These are phyloP conservation scores for Silene uniflora DNA, from an alignment of 148 eudicot species.

Conservation along the genomic window DNA sequence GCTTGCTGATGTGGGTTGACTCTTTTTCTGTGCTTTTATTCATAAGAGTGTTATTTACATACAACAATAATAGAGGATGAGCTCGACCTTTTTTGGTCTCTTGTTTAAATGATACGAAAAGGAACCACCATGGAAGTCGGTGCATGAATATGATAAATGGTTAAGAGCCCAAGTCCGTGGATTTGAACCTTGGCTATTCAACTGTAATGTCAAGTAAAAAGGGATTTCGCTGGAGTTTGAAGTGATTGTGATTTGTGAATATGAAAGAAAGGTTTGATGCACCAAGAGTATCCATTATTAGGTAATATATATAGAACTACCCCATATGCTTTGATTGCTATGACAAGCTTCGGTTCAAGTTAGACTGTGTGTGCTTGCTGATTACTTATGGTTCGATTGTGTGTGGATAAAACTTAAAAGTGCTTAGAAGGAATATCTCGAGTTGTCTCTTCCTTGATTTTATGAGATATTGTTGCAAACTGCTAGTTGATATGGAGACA, in stretches of 20 bases:
- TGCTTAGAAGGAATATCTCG: background rate
- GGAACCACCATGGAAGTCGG: background rate
- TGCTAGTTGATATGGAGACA: no score
- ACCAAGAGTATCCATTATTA: background rate
- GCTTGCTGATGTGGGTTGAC: background rate
- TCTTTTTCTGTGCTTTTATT: background rate
- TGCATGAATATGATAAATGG: background rate
- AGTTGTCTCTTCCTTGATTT: background rate
- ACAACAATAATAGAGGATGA: background rate
- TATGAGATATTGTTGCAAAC: no score
- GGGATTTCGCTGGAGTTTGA: background rate
- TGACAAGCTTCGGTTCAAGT: background rate
- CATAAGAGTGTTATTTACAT: background rate
- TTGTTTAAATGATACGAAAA: background rate
- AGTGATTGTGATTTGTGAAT: background rate
- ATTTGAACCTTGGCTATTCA: background rate
- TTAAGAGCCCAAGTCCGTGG: background rate
- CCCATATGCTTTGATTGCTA: background rate
- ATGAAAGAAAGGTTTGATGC: background rate
- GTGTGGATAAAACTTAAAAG: background rate
- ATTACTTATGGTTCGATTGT: background rate
- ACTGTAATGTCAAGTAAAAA: background rate
- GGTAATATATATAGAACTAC: background rate
- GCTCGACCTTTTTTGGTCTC: no score
- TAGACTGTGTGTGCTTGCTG: background rate